Evolutionary conservation across 202 grass and related monocot genomes (phyloP), one percentile per base, ranked within the genome.

Genomic region (Bolboschoenoplectus hybrid): DNA sequence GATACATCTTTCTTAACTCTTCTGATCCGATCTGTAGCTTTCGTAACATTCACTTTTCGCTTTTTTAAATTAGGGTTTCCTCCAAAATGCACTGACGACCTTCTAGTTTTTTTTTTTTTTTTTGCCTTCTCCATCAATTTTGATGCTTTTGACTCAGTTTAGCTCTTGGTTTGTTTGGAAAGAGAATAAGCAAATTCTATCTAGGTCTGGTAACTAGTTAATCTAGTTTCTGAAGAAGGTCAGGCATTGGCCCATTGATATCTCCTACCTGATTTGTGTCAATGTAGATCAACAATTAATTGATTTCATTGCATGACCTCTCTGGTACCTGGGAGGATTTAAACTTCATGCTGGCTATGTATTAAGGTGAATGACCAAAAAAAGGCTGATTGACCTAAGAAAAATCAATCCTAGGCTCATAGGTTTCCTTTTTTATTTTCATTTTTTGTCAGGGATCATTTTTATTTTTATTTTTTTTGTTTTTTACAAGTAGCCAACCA

Each of bases 111-210:
- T 4, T 7, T 38, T 32, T 52, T 50, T 56, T 57, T 56, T 58
- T 6, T 40, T 40, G 35, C 14, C 14, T 60, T 58, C n/a, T 43
- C 35, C 53, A 60, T 60, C 51, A 43, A 11, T 80, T 74, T 55
- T 55, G 34, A 35, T 38, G 32, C 32, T 77, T 55, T 9, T 2
- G 46, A 77, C 5, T 61, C 5, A 39, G 52, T 80, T 80, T 80
- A 19, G 52, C 38, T 80, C 45, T 80, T 57, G 36, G 17, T 41
- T 79, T 80, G 53, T 43, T 44, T 80, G 32, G 16, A 80, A 80
- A 80, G 53, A 19, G 74, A 41, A 79, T 43, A 43, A 60, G 38
- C 3, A 43, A 80, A 56, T 41, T 60, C 14, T 60, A 14, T 58
- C 36, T 58, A 57, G 35, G 53, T 60, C 7, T 53, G 16, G 34